Evolutionary conservation across 805 yeast genomes (phyloP), one percentile per base, ranked within the genome.

Genomic region (Metschnikowia shivogae): DNA sequence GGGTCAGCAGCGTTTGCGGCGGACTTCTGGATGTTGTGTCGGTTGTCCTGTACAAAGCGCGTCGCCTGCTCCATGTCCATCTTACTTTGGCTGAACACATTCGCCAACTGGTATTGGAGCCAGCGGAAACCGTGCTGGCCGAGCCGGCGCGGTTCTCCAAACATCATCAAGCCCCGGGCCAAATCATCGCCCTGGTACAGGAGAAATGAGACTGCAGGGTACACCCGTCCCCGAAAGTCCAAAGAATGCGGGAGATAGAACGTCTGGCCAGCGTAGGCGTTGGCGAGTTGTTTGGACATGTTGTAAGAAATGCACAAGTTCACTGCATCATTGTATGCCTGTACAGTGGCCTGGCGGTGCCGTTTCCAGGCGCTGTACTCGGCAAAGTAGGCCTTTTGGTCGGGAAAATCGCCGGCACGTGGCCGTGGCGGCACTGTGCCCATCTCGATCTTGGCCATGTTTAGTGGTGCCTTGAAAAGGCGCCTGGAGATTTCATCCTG

Each of bases 181-280:
- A 61, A 43, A 43, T 72, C 76, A 32, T 65, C 69, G 33, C 59
- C 61, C 34, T 70, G 65, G 42, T 68, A 69, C 3, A 67, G 56
- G 27, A 71, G 48, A 17, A 58, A 34, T 8, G 73, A 63, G 0
- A 63, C 67, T 55, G 63, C 53, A 1, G 76, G 73, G 47, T 72
- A 72, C 1, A 65, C 65, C 19, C 76, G 50, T 5, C 75, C 73
- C 36, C 76, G 54, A 42, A 71, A 72, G 50, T 72, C 76, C 34
- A 65, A 48, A 6, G 54, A 48, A 44, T 71, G 73, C 1, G 75
- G 74, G 14, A 65, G 55, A 45, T 60, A 72, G 10, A 72, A 46
- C 19, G 60, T 53, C 29, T 68, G 73, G 9, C 73, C 74, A 43
- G 62, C 62, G 13, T 48, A 46, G 4, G 54, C 60, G 7, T 58